Percentiles rank a stretch among this genome's conserved stretches.
Evolutionary conservation across 2,329 filamentous ascomycete species (phyloP).

Genomic region (Aspergillus viridinutans): DNA sequence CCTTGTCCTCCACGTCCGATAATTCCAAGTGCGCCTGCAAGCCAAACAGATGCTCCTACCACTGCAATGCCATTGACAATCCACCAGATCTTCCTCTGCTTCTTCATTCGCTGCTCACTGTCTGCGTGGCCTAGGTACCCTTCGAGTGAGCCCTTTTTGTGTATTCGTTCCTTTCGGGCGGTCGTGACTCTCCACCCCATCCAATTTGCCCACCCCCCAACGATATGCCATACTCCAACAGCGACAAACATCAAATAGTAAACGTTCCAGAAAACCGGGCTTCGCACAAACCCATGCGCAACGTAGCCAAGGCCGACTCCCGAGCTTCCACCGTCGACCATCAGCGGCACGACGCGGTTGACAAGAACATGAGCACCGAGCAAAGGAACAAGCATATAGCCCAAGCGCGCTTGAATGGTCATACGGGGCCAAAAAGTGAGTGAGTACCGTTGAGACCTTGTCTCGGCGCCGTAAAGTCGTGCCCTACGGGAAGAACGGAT

Average conservation of each 20-base stretch:
- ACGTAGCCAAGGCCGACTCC: constrained; percentile 81
- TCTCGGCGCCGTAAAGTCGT: constrained; percentile 68
- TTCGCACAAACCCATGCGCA: constrained; percentile 74
- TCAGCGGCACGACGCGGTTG: constrained; percentile 71
- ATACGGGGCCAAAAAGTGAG: constrained; percentile 63
- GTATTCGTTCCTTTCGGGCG: constrained; percentile 22
- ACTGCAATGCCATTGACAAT: constrained; percentile 62
- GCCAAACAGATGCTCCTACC: constrained; percentile 65
- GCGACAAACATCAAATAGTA: constrained; percentile 67
- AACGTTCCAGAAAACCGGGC: constrained; percentile 61
- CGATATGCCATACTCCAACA: constrained; percentile 69
- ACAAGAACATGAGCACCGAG: constrained; percentile 68
- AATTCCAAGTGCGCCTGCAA: constrained; percentile 73
- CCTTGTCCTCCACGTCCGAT: constrained; percentile 67
- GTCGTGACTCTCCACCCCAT: constrained; percentile 52
- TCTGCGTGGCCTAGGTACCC: constrained; percentile 41
- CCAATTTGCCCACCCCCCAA: constrained; percentile 85
- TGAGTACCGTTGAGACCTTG: constrained; percentile 46
- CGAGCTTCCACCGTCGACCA: constrained; percentile 78
- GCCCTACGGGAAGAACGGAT: constrained; percentile 69
- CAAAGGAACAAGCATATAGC: constrained; percentile 65
- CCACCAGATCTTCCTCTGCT: constrained; percentile 64
- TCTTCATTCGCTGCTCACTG: constrained; percentile 48
- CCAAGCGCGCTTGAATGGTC: constrained; percentile 66
- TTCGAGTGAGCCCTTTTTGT: constrained; percentile 27